Conservation (phyloP, 306 rosid species). For the Begonia fuchsioides region DNA sequence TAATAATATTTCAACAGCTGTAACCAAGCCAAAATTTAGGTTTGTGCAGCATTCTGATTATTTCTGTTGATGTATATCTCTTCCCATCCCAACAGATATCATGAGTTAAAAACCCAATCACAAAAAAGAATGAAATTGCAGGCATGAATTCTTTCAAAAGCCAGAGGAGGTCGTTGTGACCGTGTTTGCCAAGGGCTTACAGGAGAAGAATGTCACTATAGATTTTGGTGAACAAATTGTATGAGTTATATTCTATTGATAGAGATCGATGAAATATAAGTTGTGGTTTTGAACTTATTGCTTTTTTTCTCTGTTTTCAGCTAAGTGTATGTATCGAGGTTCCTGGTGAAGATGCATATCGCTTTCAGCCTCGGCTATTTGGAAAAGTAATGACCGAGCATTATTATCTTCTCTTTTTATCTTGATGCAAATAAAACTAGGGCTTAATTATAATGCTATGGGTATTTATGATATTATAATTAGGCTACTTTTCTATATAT, state of each 20-base stretch:
- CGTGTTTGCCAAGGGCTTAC: slow-evolving; percentile 64
- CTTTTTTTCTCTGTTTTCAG: slow-evolving; percentile 22
- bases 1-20: slow-evolving; percentile 14
- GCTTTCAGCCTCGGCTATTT: slow-evolving; percentile 64
- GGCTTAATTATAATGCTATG: too few species aligned
- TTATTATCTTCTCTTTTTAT: background rate
- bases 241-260: slow-evolving; percentile 17
- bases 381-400: slow-evolving; percentile 47
- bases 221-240: slow-evolving; percentile 88
- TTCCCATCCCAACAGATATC: too few species aligned
- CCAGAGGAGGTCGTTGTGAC: slow-evolving; percentile 63
- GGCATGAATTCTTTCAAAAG: slow-evolving; percentile 78
- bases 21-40: slow-evolving; percentile 71
- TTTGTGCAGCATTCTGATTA: slow-evolving; percentile 10
- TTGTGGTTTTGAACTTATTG: background rate
- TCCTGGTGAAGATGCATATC: slow-evolving; percentile 50
- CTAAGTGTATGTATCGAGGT: slow-evolving; percentile 48
- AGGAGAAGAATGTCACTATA: slow-evolving; percentile 29
- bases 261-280: background rate
- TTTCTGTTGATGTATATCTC: slow-evolving; percentile 1
- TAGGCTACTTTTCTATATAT: too few species aligned
- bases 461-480: too few species aligned
- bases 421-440: too few species aligned
- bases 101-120: too few species aligned
- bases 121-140: slow-evolving; percentile 13